A percentile compares a stretch with the other conserved stretches of the same genome.
phyloP scores from a whole-genome alignment of 2,329 filamentous ascomycete species.

The Ophiostoma australiae region DNA sequence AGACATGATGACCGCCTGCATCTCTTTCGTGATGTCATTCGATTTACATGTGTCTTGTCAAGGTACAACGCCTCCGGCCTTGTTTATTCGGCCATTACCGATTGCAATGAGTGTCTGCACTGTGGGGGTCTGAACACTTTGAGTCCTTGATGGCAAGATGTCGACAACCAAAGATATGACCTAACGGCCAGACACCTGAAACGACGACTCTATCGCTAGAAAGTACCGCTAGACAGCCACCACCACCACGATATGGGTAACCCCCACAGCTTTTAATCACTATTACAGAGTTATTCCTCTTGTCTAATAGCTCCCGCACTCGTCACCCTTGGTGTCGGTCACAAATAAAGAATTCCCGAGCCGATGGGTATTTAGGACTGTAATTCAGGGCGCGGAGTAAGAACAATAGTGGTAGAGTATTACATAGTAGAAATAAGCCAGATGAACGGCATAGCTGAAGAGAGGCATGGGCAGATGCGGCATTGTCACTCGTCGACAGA shows the following conservation, averaged over 20 bases:
- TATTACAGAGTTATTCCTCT: constrained; percentile 5
- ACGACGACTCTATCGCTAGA: not conserved
- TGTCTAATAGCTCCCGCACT: constrained; percentile 4
- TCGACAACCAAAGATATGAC: not conserved
- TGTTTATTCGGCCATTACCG: not conserved
- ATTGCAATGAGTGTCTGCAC: not conserved
- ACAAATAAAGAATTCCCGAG: not conserved
- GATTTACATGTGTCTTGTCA: not conserved
- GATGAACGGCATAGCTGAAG: not conserved
- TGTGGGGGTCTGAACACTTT: not conserved
- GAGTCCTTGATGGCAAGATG: too few species aligned
- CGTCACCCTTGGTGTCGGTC: not conserved
- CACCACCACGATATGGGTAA: not conserved
- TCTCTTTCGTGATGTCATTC: not conserved
- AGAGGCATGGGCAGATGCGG: not conserved
- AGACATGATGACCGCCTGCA: not conserved
- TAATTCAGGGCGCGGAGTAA: not conserved
- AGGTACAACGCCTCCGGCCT: not conserved
- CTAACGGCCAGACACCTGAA: not conserved
- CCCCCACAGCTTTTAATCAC: constrained; percentile 10
- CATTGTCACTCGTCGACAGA: not conserved
- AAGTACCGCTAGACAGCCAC: not conserved
- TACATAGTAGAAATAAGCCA: not conserved
- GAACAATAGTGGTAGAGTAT: not conserved
- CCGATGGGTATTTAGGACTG: not conserved